A percentile compares a stretch with the other conserved stretches of the same genome.
phyloP scores from a whole-genome alignment of 176 grass and related monocot genomes.

The Cenchrus purpureus region DNA sequence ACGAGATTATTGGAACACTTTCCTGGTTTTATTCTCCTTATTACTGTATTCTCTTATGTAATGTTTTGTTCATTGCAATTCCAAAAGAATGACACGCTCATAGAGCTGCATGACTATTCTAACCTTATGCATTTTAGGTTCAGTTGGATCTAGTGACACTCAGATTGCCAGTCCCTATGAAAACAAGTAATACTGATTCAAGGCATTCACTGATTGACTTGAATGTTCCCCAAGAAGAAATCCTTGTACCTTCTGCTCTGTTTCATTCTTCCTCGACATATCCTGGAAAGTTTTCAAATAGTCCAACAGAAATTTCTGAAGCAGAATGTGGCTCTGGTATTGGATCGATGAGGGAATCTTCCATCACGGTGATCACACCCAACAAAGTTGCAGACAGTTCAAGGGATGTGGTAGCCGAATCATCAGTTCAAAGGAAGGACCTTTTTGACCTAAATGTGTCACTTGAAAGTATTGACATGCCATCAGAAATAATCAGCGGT shows the following conservation, averaged over 20 bases:
- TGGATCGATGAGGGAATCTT: conserved; percentile 19
- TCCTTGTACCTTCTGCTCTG: background rate
- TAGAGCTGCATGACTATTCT: conserved; percentile 1
- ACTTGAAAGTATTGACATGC: conserved; percentile 14
- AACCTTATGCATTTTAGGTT: conserved; percentile 20
- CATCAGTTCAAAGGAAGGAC: background rate
- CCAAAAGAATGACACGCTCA: background rate
- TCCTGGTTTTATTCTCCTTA: conserved; percentile 3
- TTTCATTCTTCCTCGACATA: conserved; percentile 8
- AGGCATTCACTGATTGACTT: conserved; percentile 19
- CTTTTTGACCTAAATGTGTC: conserved; percentile 37
- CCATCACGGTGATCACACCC: background rate
- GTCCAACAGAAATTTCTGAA: background rate
- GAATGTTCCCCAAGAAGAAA: conserved; percentile 37
- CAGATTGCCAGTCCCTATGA: conserved; percentile 19
- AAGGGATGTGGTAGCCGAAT: background rate
- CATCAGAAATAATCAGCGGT: conserved; percentile 16
- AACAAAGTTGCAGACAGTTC: background rate
- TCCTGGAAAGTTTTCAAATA: background rate
- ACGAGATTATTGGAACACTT: conserved; percentile 7
- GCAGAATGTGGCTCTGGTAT: conserved; percentile 2
- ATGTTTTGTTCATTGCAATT: conserved; percentile 4
- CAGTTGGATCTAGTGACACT: conserved; percentile 38
- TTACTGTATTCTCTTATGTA: background rate
- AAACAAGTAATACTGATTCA: conserved; percentile 28